Conservation (phyloP, 805 yeast genomes). For the Kuraishia capsulata region DNA sequence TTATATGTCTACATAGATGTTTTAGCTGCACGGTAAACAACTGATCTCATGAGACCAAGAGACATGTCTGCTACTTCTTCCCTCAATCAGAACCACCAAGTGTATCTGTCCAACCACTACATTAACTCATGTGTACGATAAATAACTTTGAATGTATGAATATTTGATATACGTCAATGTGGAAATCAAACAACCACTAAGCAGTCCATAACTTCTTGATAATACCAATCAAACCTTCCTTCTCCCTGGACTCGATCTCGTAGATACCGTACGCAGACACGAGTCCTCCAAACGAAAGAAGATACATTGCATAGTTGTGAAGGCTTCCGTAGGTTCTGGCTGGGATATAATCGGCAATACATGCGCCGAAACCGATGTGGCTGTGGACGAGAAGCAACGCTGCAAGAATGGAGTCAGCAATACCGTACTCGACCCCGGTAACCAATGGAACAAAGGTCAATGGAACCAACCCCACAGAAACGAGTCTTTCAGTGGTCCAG, state of each 20-base stretch:
- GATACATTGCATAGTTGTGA: constrained; percentile 52
- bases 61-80: too few relatives aligned
- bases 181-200: too few relatives aligned
- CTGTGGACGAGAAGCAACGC: constrained; percentile 53
- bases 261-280: constrained; percentile 66
- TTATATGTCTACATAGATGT: too few relatives aligned
- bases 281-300: constrained; percentile 54
- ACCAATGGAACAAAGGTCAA: constrained; percentile 52
- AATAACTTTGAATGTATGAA: too few relatives aligned
- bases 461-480: constrained; percentile 56
- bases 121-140: too few relatives aligned
- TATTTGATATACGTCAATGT: too few relatives aligned
- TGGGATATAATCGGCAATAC: constrained; percentile 76
- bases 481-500: constrained; percentile 63
- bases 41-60: too few relatives aligned
- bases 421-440: constrained; percentile 40
- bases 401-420: constrained; percentile 3
- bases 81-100: too few relatives aligned
- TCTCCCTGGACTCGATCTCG: constrained; percentile 50
- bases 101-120: too few relatives aligned
- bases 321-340: constrained; percentile 59
- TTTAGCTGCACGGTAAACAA: too few relatives aligned
- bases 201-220: constrained; percentile 25
- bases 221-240: constrained; percentile 50
- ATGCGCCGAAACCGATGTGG: constrained; percentile 64